Evolutionary conservation across 768 basidiomycete genomes (phyloP).

Genomic region (Hypholoma sublateritium): DNA sequence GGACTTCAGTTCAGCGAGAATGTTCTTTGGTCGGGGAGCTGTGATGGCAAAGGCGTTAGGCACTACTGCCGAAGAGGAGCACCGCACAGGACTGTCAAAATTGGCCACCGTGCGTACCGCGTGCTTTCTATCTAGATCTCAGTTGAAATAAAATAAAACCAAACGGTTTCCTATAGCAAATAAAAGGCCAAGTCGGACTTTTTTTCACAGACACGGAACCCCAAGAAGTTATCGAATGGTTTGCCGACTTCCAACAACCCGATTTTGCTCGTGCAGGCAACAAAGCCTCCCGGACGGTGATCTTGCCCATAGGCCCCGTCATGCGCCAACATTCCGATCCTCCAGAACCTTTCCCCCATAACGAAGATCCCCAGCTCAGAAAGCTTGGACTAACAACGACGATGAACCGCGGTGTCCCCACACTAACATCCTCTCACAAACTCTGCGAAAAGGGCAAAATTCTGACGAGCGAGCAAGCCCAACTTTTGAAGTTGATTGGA

Average conservation of each 20-base stretch:
- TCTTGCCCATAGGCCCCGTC: constrained; percentile 82
- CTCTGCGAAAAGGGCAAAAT: constrained; percentile 82
- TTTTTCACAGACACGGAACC: constrained; percentile 90
- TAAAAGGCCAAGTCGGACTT: constrained; percentile 93
- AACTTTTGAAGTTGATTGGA: constrained; percentile 89
- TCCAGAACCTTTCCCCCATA: constrained; percentile 91
- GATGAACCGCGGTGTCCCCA: constrained; percentile 87
- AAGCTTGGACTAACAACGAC: constrained; percentile 86
- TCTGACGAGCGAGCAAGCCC: constrained; percentile 85
- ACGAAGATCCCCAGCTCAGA: constrained; percentile 95
- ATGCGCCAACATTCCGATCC: constrained; percentile 79
- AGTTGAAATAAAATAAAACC: background rate
- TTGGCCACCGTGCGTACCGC: constrained; percentile 64
- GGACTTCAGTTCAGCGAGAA: constrained; percentile 63
- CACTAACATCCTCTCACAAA: constrained; percentile 73
- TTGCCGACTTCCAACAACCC: constrained; percentile 82
- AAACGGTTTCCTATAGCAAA: constrained; percentile 51
- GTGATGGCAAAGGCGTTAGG: constrained; percentile 98
- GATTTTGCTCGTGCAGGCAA: constrained; percentile 94
- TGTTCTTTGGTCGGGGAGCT: constrained; percentile 83
- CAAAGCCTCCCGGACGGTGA: constrained; percentile 68
- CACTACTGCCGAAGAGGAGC: constrained; percentile 82
- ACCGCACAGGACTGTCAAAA: constrained; percentile 72
- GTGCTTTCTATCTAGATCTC: background rate
- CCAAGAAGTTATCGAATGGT: constrained; percentile 94